Base-by-base conservation (phyloP, 768 basidiomycete genomes). In the Amanita pseudoporphyria region DNA sequence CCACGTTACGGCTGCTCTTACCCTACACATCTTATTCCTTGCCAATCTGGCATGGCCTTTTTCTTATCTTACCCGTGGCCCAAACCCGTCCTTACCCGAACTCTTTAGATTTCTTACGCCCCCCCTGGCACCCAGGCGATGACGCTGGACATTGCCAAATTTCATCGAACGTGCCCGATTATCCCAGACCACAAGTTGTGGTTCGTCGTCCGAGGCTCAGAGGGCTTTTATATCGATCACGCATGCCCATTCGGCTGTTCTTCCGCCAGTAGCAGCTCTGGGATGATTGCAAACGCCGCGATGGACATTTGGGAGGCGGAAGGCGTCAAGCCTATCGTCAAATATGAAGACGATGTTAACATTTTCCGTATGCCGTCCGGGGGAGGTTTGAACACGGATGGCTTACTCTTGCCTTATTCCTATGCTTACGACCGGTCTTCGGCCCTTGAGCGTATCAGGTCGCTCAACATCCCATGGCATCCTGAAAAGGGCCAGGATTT, bases 221-320 rank as follows among this genome's bases (percentile, higher is more conserved):
- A 49, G 0, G 58, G 58, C 1, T 65, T 65, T 36, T 69, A 50
- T 41, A 61, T 69, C 2, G 63, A 71, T 6, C 68, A 68, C 48
- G 42, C 45, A 32, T 44, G 56, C 37, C 65, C 65, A 2, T 68
- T 67, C 43, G 59, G 67, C 1, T 54, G 58, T 6, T 18, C 61
- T 0, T 60, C 58, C 0, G 59, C 64, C 0, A 65, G 65, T 49
- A 62, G 65, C 22, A 66, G 63, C 32, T 55, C 66, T 0, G 62
- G 69, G 0, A 59, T 58, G 54, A 61, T 66, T 3, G 62, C 58
- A 0, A 63, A 61, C 32, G 62, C 63, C 0, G 45, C 50, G 0
- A 52, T 63, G 0, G 62, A 67, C 38, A 67, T 71, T n/a, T 63
- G 62, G 59, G 14, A 46, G 1, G 51, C 48, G 0, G 53, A 58